These are phyloP conservation scores for Arthrobotrys pseudoclavata DNA, from an alignment of 2,329 filamentous ascomycete genomes.

Conservation along the genomic window DNA sequence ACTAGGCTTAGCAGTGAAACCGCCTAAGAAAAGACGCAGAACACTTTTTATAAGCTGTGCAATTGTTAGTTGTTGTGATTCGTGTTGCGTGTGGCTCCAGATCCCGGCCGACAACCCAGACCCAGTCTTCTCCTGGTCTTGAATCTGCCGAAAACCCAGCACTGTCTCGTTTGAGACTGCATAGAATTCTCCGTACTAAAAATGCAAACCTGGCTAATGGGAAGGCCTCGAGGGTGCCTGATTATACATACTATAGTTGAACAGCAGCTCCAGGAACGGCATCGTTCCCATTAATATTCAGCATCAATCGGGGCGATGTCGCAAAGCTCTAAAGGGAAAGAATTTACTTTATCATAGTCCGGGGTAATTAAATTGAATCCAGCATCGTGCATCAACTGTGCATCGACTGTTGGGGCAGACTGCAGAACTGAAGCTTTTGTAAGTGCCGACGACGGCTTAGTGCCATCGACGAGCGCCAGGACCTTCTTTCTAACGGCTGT, in stretches of 20 bases:
- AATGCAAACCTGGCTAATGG: neutral
- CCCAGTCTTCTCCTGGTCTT: too few relatives aligned
- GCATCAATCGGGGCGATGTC: neutral
- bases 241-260: neutral
- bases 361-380: neutral
- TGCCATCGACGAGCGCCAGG: slow-evolving; percentile 35
- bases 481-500: slow-evolving; percentile 50
- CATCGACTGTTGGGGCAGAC: slow-evolving; percentile 3
- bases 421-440: slow-evolving; percentile 2
- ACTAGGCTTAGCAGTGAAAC: neutral
- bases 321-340: neutral
- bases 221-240: neutral
- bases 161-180: neutral
- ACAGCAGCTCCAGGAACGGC: neutral
- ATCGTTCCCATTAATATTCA: neutral
- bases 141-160: neutral
- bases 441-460: slow-evolving; percentile 43
- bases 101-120: neutral
- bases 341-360: neutral
- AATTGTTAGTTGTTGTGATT: neutral
- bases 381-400: slow-evolving; percentile 11
- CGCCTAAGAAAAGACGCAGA: too few relatives aligned
- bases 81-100: neutral
- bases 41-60: neutral
- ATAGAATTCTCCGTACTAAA: neutral